Conservation (phyloP, 2,329 filamentous ascomycete genomes). For the Pleurostoma richardsiae region DNA sequence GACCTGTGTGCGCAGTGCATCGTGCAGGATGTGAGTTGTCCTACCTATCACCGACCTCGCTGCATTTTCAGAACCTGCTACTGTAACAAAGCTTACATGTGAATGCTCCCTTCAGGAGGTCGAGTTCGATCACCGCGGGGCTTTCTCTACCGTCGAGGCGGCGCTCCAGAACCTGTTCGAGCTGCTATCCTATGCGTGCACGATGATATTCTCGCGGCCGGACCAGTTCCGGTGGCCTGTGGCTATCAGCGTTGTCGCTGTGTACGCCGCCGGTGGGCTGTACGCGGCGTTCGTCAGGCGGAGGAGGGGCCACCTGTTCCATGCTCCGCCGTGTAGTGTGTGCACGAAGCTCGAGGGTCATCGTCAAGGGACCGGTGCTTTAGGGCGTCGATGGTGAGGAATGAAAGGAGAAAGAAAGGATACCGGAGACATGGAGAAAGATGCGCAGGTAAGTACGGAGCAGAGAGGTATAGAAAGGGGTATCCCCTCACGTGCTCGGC, state of each 20-base stretch:
- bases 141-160: constrained; percentile 65
- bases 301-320: constrained; percentile 56
- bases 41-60: neutral
- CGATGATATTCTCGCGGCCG: constrained; percentile 58
- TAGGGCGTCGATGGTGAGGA: too few relatives aligned
- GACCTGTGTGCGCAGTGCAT: constrained; percentile 57
- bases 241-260: constrained; percentile 49
- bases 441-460: too few relatives aligned
- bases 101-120: constrained; percentile 36
- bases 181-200: constrained; percentile 59
- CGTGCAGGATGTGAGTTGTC: constrained; percentile 49
- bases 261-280: constrained; percentile 39
- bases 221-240: constrained; percentile 62
- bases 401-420: too few relatives aligned
- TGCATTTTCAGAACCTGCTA: neutral
- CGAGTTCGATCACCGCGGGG: constrained; percentile 50
- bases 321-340: constrained; percentile 26
- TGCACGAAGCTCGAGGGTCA: constrained; percentile 1
- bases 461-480: too few relatives aligned
- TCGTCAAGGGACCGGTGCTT: too few relatives aligned
- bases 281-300: constrained; percentile 54
- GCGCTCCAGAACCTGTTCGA: constrained; percentile 67
- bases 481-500: too few relatives aligned
- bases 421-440: too few relatives aligned
- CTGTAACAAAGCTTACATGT: neutral